Base-by-base conservation (phyloP, 2,329 filamentous ascomycete species). In the Penicillium sp. region DNA sequence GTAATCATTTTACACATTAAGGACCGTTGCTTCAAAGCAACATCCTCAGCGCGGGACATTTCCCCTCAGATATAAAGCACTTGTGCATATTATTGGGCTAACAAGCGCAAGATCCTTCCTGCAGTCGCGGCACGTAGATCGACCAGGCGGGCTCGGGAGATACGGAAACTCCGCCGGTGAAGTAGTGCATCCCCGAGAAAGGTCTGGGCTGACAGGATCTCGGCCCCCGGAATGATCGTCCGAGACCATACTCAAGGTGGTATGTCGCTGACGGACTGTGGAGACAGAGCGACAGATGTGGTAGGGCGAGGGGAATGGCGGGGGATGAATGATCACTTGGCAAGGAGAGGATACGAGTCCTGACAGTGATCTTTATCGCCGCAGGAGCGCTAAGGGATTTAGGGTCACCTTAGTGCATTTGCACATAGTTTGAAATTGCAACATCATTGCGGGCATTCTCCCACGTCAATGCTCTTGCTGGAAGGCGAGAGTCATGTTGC, bases 251-350 rank as follows among this genome's bases (percentile, higher is more conserved):
- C 60, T 54, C n/a, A 60, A 57, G 37, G 55, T 62, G 54, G 60
- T 62, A 62, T 62, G 57, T 62, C 57, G 60, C 51, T 51, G 59
- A 61, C 37, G 40, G 57, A 16, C 6, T 38, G 60, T 58, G 60
- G 55, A 37, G 57, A 59, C 37, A 1, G n/a, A 42, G 6, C 13
- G n/a, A 52, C 35, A 40, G 59, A 42, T 37, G 14, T 10, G 14
- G n/a, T 51, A 30, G 16, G 33, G 33, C 13, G 43, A 22, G 25
- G 16, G 26, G 45, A 19, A 19, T 19, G n/a, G 16, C 38, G 38
- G 38, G 38, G 38, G n/a, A 42, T 42, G 19, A 22, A 22, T 22
- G 19, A 22, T 22, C 19, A 22, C 19, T 10, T 42, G 38, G 38
- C 38, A 42, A 42, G n/a, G 38, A n/a, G 16, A 42, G 38, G 19